phyloP scores from a whole-genome alignment of 441 rosid genomes.

The Kokia cookei region DNA sequence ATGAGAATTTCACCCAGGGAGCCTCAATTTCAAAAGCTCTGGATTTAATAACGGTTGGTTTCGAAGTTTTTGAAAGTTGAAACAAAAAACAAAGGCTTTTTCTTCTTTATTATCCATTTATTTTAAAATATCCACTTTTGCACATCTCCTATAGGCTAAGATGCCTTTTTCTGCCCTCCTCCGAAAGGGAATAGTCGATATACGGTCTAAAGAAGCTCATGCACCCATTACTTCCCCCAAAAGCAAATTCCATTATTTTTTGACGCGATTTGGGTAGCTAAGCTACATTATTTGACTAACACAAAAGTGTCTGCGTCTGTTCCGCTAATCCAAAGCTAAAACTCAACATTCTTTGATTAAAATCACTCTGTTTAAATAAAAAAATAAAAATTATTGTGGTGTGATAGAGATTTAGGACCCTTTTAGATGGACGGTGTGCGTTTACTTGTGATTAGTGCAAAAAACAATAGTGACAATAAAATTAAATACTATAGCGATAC shows the following conservation, averaged over 20 bases:
- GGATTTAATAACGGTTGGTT: background rate
- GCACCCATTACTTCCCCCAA: too few relatives aligned
- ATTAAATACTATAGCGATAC: too few relatives aligned
- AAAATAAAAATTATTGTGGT: background rate
- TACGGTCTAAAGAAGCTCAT: background rate
- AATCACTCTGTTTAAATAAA: background rate
- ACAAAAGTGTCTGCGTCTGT: background rate
- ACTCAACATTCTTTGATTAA: background rate
- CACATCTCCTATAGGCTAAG: background rate
- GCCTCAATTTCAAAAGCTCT: constrained; percentile 13
- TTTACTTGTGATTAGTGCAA: too few relatives aligned
- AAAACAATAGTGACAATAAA: too few relatives aligned
- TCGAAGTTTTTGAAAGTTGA: background rate
- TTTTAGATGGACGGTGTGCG: too few relatives aligned
- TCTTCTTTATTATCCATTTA: too few relatives aligned
- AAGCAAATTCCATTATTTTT: background rate
- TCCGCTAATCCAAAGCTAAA: background rate
- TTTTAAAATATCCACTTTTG: background rate
- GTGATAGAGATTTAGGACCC: background rate
- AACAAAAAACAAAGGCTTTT: background rate
- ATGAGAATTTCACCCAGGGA: constrained; percentile 6
- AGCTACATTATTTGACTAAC: background rate
- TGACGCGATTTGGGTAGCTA: background rate
- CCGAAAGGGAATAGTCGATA: background rate
- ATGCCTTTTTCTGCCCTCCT: background rate